Base-by-base conservation (phyloP, 441 rosid species). In the Kokia cookei region DNA sequence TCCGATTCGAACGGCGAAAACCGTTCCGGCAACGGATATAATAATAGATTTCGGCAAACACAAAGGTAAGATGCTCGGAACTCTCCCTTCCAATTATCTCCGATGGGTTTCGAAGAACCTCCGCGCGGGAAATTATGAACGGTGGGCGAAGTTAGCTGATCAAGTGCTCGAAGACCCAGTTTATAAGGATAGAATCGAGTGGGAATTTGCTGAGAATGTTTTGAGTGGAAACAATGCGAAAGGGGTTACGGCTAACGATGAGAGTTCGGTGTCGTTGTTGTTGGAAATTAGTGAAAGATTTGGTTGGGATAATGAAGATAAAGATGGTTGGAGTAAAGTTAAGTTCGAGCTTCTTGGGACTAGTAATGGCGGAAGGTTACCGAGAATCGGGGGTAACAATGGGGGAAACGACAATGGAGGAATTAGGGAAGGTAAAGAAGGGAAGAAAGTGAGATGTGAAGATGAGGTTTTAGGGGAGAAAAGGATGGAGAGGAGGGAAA, bases 61-160 rank as follows among this genome's bases (percentile, higher is more conserved):
- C 89, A 92, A 85, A 40, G 97, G 97, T 71, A 86, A 86, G 73
- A 88, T 91, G 96, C 86, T 92, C 2, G 98, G 97, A 11, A 50
- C 90, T 24, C 80, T 94, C n/a, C 97, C 98, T 7, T 87, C 94
- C 3, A 75, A 73, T 42, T 90, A 92, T 81, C 91, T 94, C 72
- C 83, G 79, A 80, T 92, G 96, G 98, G 85, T 94, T 48, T 83
- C 91, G 26, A 80, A 84, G 51, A 91, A 88, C 75, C 90, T 90
- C 54, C 87, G 95, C 0, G 86, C 94, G 26, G 80, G 90, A 3
- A 90, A 89, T 78, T 74, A 69, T 57, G 86, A 82, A 78, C 81
- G 82, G 11, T 94, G 98, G 96, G 92, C 97, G 64, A 79, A 75
- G 58, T 82, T 91, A 24, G 97, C 93, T 1, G 93, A 91, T 73